Evolutionary conservation across 106 monocot species (phyloP), one percentile per base, ranked within the genome.

Genomic region (Phalaenopsis equestris): DNA sequence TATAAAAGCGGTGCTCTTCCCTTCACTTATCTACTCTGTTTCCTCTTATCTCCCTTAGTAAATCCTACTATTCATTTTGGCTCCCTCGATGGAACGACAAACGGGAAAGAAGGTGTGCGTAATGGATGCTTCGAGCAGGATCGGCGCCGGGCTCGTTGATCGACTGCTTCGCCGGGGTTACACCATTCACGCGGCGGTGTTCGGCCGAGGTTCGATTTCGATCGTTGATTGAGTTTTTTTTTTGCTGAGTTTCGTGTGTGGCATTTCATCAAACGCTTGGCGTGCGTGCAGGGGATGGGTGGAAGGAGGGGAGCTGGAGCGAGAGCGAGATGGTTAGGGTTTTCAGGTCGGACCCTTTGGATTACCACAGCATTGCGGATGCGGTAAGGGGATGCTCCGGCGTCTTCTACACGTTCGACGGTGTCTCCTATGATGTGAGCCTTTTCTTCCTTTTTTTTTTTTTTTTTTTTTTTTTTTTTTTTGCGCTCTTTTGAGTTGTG

Each of bases 351-450:
- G 97, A 98, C 78, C 92, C 91, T 14, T 94, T 90, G 75, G 94
- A 94, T 77, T 94, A 91, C 84, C 92, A 92, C 41, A 94, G 84
- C 89, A 92, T 98, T 81, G 83, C 88, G 38, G 92, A 87, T 68
- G 97, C 97, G 42, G 38, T 94, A 57, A 86, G 67, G 42, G 97
- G 94, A 2, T 98, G 97, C 89, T 89, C 92, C 39, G 97, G 94
- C 47, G 83, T 94, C 43, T 94, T 98, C 92, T 92, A 91, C 92
- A 79, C 82, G 55, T 98, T 94, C 76, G 70, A 77, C 1, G 85
- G 84, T 45, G 88, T 89, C 12, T 64, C 38, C 8, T 92, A 90
- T 57, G 94, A 97, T 83, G 97, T 97, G 80, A 87, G 96, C 87
- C 6, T 8, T 9, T 52, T 57, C 42, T 36, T 76, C 11, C 12